A percentile compares a stretch with the other conserved stretches of the same genome.
These are phyloP conservation scores for Austropuccinia psidii DNA, from an alignment of 1,284 basidiomycete species.

Conservation along the genomic window DNA sequence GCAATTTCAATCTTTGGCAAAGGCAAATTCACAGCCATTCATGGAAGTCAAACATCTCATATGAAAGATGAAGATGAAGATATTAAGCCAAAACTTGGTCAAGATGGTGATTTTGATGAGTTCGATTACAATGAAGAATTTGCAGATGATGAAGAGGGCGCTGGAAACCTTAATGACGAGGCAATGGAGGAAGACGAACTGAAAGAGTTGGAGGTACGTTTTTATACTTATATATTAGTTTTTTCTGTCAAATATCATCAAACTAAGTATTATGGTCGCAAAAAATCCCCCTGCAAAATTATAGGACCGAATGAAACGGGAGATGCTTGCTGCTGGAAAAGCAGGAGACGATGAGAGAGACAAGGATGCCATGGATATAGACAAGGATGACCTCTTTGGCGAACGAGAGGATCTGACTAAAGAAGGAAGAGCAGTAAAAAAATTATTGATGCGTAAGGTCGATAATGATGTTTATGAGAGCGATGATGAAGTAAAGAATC, in stretches of 20 bases:
- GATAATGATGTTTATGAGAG: slow-evolving; percentile 34
- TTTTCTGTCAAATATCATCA: background rate
- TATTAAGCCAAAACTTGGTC: slow-evolving; percentile 34
- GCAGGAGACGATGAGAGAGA: slow-evolving; percentile 33
- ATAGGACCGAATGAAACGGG: slow-evolving; percentile 35
- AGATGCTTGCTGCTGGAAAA: slow-evolving; percentile 33
- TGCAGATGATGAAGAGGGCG: slow-evolving; percentile 72
- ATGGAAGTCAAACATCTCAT: slow-evolving; percentile 55
- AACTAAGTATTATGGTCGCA: background rate
- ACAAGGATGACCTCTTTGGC: slow-evolving; percentile 11
- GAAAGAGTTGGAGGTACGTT: slow-evolving; percentile 69
- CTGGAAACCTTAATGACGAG: slow-evolving; percentile 56
- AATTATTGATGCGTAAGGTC: slow-evolving; percentile 33
- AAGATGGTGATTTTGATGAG: slow-evolving; percentile 56
- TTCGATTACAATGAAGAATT: slow-evolving; percentile 73
- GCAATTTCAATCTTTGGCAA: slow-evolving; percentile 22
- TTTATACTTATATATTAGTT: background rate
- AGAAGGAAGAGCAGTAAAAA: slow-evolving; percentile 36
- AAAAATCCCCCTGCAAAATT: background rate
- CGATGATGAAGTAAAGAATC: slow-evolving; percentile 35
- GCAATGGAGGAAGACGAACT: slow-evolving; percentile 70
- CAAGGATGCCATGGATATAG: slow-evolving; percentile 29
- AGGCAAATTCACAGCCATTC: slow-evolving; percentile 31
- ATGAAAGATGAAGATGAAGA: slow-evolving; percentile 34
- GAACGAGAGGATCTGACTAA: slow-evolving; percentile 35